Conservation (phyloP, 1,139 yeast species). For the Diutina catenulata region DNA sequence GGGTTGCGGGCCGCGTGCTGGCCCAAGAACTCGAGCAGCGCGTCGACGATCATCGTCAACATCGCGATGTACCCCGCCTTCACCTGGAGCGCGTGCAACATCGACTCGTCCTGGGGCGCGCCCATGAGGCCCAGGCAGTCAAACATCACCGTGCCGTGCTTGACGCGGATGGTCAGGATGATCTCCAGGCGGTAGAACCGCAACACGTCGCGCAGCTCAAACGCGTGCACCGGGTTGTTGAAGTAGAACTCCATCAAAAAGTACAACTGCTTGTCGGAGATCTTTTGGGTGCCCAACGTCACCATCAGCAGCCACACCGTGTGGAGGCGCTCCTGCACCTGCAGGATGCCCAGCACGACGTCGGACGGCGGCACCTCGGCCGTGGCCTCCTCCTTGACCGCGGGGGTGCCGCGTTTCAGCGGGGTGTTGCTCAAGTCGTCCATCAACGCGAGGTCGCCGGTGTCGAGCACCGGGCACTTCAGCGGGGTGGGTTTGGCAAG, state of each 20-base stretch:
- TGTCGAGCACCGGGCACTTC: neutral
- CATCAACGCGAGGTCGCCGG: neutral
- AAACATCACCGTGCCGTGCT: neutral
- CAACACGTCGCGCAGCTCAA: slow-evolving; percentile 17
- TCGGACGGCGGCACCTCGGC: neutral
- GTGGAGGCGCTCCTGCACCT: slow-evolving; percentile 12
- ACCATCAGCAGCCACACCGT: slow-evolving; percentile 19
- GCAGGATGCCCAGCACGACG: neutral
- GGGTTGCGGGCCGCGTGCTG: slow-evolving; percentile 9
- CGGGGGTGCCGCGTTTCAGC: neutral
- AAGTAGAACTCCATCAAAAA: slow-evolving; percentile 25
- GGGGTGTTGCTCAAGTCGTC: neutral
- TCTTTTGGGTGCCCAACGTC: slow-evolving; percentile 12
- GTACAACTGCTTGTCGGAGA: slow-evolving; percentile 19
- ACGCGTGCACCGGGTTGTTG: slow-evolving; percentile 8
- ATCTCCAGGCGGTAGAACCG: slow-evolving; percentile 19
- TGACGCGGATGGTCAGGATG: slow-evolving; percentile 4
- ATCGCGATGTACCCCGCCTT: slow-evolving; percentile 22
- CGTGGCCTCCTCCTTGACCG: neutral
- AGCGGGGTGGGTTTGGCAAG: neutral
- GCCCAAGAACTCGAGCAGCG: slow-evolving; percentile 17
- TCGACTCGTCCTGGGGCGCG: neutral
- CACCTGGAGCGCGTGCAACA: slow-evolving; percentile 11
- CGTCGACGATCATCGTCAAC: slow-evolving; percentile 23
- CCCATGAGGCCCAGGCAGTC: slow-evolving; percentile 1